Conservation (phyloP, 192 early-diverging fungal genomes). For the Entomortierella chlamydospora region DNA sequence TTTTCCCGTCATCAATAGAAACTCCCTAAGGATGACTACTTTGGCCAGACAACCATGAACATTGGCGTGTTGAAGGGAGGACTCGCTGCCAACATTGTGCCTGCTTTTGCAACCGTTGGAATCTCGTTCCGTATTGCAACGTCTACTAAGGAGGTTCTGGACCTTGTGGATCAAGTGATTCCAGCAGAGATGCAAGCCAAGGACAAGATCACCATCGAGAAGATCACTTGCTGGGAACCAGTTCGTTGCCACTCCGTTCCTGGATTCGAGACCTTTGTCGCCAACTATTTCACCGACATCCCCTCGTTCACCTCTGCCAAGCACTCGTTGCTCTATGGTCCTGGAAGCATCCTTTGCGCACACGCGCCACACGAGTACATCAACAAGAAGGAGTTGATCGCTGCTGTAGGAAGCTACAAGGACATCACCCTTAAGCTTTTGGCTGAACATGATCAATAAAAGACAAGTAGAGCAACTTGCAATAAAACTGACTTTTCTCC, state of each 20-base stretch:
- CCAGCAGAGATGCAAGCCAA: slow-evolving; percentile 22
- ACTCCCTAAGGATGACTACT: slow-evolving; percentile 47
- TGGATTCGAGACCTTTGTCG: slow-evolving; percentile 48
- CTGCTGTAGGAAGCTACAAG: slow-evolving; percentile 54
- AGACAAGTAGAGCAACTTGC: too few relatives aligned
- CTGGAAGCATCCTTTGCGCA: slow-evolving; percentile 53
- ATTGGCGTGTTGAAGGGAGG: slow-evolving; percentile 58
- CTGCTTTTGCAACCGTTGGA: slow-evolving; percentile 53
- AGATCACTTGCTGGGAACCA: slow-evolving; percentile 54
- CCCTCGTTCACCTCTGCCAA: slow-evolving; percentile 46
- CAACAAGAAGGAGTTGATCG: slow-evolving; percentile 54
- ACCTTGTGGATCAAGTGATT: slow-evolving; percentile 41
- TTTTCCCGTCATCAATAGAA: slow-evolving; percentile 16
- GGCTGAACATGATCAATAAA: slow-evolving; percentile 17
- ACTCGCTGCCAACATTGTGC: slow-evolving; percentile 63
- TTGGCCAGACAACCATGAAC: slow-evolving; percentile 63
- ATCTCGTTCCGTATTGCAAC: slow-evolving; percentile 61
- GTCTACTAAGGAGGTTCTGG: slow-evolving; percentile 46
- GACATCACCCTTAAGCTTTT: slow-evolving; percentile 51
- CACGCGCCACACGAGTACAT: slow-evolving; percentile 55
- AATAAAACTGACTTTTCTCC: too few relatives aligned
- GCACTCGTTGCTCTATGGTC: slow-evolving; percentile 47
- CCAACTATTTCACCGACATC: slow-evolving; percentile 56
- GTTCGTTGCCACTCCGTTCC: slow-evolving; percentile 55
- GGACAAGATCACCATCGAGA: slow-evolving; percentile 49